A percentile compares a stretch with the other conserved stretches of the same genome.
These are phyloP conservation scores for Byssothecium circinans DNA, from an alignment of 2,329 filamentous ascomycete species.

Conservation along the genomic window DNA sequence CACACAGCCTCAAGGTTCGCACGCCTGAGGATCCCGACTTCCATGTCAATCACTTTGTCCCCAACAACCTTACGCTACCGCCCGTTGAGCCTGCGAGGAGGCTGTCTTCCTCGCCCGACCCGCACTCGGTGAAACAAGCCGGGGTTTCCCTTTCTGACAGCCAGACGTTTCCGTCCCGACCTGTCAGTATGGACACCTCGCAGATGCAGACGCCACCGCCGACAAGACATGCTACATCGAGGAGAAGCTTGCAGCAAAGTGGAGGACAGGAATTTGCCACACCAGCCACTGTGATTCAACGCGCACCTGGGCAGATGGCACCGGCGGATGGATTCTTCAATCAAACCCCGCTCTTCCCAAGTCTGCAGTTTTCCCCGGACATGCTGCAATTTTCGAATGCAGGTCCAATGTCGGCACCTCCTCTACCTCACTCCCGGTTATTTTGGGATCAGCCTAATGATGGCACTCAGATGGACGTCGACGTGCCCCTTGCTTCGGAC, in stretches of 20 bases:
- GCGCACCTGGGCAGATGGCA: slow-evolving; percentile 39
- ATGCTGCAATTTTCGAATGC: slow-evolving; percentile 56
- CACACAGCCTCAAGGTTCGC: slow-evolving; percentile 37
- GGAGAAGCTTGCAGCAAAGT: slow-evolving; percentile 46
- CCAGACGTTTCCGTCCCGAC: slow-evolving; percentile 22
- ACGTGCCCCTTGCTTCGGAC: slow-evolving; percentile 34
- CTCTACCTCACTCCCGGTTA: slow-evolving; percentile 53
- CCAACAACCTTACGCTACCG: slow-evolving; percentile 58
- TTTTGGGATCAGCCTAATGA: slow-evolving; percentile 42
- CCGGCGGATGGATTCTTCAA: slow-evolving; percentile 35
- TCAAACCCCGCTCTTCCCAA: slow-evolving; percentile 50
- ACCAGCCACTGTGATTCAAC: slow-evolving; percentile 46
- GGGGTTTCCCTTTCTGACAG: slow-evolving; percentile 12
- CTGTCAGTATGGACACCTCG: slow-evolving; percentile 44
- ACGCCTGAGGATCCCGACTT: slow-evolving; percentile 49
- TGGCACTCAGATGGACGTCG: slow-evolving; percentile 37
- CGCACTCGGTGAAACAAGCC: slow-evolving; percentile 29
- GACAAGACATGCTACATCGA: slow-evolving; percentile 57
- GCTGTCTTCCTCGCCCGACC: slow-evolving; percentile 60
- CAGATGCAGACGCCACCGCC: slow-evolving; percentile 65
- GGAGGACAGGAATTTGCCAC: slow-evolving; percentile 30
- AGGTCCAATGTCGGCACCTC: slow-evolving; percentile 59
- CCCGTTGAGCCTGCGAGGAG: slow-evolving; percentile 62
- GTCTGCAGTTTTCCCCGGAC: slow-evolving; percentile 61
- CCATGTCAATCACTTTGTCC: slow-evolving; percentile 65